A percentile compares a stretch with the other conserved stretches of the same genome.
Conservation (phyloP, 305 asterid genomes). For the Fraxinus floribunda region DNA sequence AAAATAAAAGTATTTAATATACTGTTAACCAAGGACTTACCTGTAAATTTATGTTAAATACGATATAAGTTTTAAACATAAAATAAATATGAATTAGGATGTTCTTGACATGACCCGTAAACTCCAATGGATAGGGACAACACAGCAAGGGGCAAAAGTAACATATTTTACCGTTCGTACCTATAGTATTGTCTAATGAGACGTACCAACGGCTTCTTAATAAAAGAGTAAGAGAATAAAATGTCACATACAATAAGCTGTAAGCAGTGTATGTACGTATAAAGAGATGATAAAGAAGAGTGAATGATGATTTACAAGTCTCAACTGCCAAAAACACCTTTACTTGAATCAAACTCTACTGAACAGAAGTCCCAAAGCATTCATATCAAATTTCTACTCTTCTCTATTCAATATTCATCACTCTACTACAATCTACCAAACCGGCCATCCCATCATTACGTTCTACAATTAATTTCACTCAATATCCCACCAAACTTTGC, state of each 20-base stretch:
- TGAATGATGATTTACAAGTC: constrained; percentile 35
- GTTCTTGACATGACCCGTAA: background rate
- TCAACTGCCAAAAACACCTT: constrained; percentile 44
- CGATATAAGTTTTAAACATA: no score
- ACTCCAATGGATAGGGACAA: background rate
- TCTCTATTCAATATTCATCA: constrained; percentile 21
- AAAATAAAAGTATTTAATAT: background rate
- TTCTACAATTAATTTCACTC: constrained; percentile 4
- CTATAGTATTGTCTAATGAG: background rate
- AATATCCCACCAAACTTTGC: constrained; percentile 42
- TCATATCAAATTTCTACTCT: constrained; percentile 8
- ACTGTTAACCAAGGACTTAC: background rate
- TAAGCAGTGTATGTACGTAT: background rate
- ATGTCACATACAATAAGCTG: background rate
- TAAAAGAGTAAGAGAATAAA: background rate
- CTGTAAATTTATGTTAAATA: no score
- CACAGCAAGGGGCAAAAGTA: background rate
- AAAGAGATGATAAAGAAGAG: background rate
- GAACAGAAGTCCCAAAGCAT: constrained; percentile 23
- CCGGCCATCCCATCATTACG: constrained; percentile 29
- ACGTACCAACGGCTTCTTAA: background rate
- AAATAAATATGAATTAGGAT: background rate
- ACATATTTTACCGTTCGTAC: background rate
- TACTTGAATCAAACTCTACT: constrained; percentile 67
- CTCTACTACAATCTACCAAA: constrained; percentile 43